phyloP scores from a whole-genome alignment of 2,329 filamentous ascomycete species.

The Pyrenophora seminiperda region DNA sequence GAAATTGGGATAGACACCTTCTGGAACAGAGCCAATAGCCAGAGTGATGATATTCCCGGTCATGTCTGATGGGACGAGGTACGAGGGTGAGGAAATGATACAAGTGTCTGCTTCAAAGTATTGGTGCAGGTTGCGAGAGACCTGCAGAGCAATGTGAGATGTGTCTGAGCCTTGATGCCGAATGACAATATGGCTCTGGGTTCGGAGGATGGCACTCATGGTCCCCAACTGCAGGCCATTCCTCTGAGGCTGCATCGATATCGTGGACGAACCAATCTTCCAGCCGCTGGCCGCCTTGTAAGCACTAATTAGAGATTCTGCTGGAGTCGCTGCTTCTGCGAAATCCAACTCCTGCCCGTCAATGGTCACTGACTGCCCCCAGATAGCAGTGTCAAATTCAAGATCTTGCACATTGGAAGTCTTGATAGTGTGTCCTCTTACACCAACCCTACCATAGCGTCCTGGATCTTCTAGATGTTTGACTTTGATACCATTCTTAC shows the following conservation, averaged over 20 bases:
- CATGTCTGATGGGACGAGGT: not conserved
- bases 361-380: conserved; percentile 21
- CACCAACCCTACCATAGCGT: conserved; percentile 56
- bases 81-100: conserved; percentile 36
- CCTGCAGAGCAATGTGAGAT: conserved; percentile 55
- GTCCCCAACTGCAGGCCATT: conserved; percentile 57
- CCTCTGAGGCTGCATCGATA: conserved; percentile 31
- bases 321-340: not conserved
- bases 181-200: conserved; percentile 54
- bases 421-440: conserved; percentile 41
- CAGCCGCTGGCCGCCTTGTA: conserved; percentile 14
- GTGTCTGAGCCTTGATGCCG: conserved; percentile 38
- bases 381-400: conserved; percentile 31
- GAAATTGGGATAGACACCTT: conserved; percentile 28
- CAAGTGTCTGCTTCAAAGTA: conserved; percentile 61
- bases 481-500: conserved; percentile 58
- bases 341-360: conserved; percentile 31
- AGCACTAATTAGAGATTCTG: not conserved
- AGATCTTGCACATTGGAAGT: conserved; percentile 44
- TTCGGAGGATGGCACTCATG: conserved; percentile 60
- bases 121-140: conserved; percentile 63
- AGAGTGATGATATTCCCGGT: conserved; percentile 56
- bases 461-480: conserved; percentile 58
- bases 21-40: conserved; percentile 34
- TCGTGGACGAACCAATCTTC: not conserved